These are phyloP conservation scores for Przewalskia tangutica DNA, from an alignment of 257 asterid genomes.

Conservation along the genomic window DNA sequence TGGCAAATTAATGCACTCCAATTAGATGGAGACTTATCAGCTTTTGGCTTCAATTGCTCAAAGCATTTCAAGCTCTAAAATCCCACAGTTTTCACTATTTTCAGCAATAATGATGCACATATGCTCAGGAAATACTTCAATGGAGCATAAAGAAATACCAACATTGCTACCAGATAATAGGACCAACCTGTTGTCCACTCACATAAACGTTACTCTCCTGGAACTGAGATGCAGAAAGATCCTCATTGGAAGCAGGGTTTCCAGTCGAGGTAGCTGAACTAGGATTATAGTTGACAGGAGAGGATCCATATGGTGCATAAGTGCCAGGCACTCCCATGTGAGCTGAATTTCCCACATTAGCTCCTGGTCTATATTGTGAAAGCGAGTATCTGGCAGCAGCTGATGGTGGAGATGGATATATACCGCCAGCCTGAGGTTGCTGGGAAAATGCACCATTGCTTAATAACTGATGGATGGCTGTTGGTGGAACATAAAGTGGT, in stretches of 20 bases:
- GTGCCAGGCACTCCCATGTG: conserved; percentile 62
- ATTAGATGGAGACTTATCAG: not conserved
- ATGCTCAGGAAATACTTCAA: not conserved
- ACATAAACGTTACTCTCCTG: conserved; percentile 60
- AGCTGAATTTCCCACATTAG: conserved; percentile 52
- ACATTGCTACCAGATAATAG: not conserved
- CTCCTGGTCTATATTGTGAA: conserved; percentile 70
- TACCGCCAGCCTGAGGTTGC: conserved; percentile 68
- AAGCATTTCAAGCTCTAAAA: not conserved
- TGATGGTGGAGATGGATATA: conserved; percentile 65
- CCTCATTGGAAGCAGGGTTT: conserved; percentile 63
- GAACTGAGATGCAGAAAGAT: conserved; percentile 45
- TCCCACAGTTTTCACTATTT: not conserved
- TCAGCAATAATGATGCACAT: not conserved
- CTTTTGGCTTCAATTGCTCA: not conserved
- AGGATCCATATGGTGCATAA: conserved; percentile 66
- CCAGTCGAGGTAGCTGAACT: conserved; percentile 48
- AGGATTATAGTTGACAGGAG: conserved; percentile 48
- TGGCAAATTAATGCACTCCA: not conserved
- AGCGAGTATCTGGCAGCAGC: conserved; percentile 65
- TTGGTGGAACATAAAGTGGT: conserved; percentile 65
- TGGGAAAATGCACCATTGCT: conserved; percentile 69
- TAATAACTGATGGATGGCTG: conserved; percentile 67
- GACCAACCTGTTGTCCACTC: conserved; percentile 68
- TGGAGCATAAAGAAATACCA: not conserved